phyloP scores from a whole-genome alignment of 2,329 filamentous ascomycete species.

The Alternaria sp. region DNA sequence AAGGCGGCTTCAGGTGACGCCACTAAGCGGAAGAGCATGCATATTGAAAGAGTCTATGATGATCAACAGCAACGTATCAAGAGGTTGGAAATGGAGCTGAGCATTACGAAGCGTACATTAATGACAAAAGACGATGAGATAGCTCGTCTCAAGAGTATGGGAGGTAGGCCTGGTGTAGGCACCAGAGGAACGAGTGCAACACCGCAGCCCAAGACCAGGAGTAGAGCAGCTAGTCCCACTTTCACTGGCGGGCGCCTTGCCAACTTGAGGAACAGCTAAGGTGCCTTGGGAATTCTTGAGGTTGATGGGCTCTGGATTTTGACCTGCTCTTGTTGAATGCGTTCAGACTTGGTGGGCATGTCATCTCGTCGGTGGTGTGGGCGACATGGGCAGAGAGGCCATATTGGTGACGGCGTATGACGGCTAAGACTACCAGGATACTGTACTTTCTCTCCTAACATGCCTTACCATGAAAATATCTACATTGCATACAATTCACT shows the following conservation, averaged over 20 bases:
- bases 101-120: conserved; percentile 22
- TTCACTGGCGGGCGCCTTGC: conserved; percentile 24
- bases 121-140: conserved; percentile 34
- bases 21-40: conserved; percentile 24
- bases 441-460: not conserved
- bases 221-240: conserved; percentile 38
- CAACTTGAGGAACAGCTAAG: conserved; percentile 30
- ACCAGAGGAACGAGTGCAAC: conserved; percentile 40
- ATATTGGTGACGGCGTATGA: not conserved
- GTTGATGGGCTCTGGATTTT: not conserved
- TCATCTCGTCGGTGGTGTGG: not conserved
- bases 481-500: not conserved
- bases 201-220: conserved; percentile 34
- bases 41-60: conserved; percentile 21
- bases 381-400: not conserved
- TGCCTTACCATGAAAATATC: not conserved
- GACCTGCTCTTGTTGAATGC: not conserved
- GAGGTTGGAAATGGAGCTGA: conserved; percentile 12
- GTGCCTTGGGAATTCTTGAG: not conserved
- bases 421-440: not conserved
- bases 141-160: conserved; percentile 20
- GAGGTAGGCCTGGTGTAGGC: conserved; percentile 29
- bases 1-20: conserved; percentile 26
- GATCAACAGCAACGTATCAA: conserved; percentile 13
- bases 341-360: not conserved